Evolutionary conservation across 192 early-diverging fungal genomes (phyloP).

Genomic region (Mortierella antarctica): DNA sequence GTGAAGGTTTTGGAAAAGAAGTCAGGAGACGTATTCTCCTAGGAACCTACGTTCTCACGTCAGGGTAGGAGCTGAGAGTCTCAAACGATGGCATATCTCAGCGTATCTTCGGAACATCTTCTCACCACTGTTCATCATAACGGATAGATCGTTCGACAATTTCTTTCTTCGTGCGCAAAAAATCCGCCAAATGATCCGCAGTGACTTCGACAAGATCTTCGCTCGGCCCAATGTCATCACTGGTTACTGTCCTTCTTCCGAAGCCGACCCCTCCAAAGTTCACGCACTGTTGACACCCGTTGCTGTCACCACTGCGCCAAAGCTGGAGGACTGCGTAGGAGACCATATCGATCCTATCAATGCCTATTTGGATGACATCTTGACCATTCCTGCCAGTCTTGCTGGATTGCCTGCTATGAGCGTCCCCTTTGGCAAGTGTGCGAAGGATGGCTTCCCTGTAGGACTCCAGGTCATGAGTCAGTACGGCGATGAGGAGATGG

Average conservation of each 20-base stretch:
- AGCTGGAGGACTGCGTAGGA: slow-evolving; percentile 43
- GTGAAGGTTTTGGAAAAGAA: slow-evolving; percentile 80
- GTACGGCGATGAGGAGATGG: slow-evolving; percentile 80
- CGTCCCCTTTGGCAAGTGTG: slow-evolving; percentile 63
- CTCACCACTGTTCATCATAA: slow-evolving; percentile 19
- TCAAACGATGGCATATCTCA: not conserved
- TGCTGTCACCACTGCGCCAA: slow-evolving; percentile 78
- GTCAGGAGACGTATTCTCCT: slow-evolving; percentile 87
- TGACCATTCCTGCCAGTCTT: slow-evolving; percentile 90
- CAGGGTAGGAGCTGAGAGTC: slow-evolving; percentile 58
- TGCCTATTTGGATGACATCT: slow-evolving; percentile 87
- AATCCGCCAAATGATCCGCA: slow-evolving; percentile 79
- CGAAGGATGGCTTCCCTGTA: slow-evolving; percentile 69
- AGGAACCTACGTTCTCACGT: slow-evolving; percentile 87
- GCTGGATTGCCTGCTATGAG: slow-evolving; percentile 84
- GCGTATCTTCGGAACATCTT: not conserved
- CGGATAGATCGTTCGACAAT: slow-evolving; percentile 69
- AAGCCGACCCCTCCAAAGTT: slow-evolving; percentile 46
- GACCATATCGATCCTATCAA: slow-evolving; percentile 55
- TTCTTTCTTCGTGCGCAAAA: slow-evolving; percentile 88
- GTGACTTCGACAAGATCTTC: slow-evolving; percentile 84
- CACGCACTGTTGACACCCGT: slow-evolving; percentile 87
- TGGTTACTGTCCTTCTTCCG: not conserved
- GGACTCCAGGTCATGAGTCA: slow-evolving; percentile 90
- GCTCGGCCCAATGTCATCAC: slow-evolving; percentile 67